Base-by-base conservation (phyloP, 345 rosid genomes). In the Eucalyptus melliodora region DNA sequence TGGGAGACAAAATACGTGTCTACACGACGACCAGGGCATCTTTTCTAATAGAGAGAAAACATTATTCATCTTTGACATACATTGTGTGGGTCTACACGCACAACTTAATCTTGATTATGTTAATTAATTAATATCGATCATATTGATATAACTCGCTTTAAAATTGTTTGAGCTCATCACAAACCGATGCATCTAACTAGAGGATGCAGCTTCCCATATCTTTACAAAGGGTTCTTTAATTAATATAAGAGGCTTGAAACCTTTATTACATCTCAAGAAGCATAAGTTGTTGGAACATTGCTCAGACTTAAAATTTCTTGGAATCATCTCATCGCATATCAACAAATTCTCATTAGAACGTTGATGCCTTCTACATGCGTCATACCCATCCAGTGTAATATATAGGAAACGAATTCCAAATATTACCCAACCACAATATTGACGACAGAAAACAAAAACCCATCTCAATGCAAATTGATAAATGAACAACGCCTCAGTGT, bases 251-350 rank as follows among this genome's bases (percentile, higher is more conserved):
- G 26, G 44, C 14, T 72, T 37, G 45, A 72, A 72, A 37, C 45
- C 26, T 11, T 31, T 9, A 72, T 34, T 6, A 72, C 12, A 23
- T 72, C 82, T 72, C 8, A 1, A 69, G 8, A 34, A 72, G 82
- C 4, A 72, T 9, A 34, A 72, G 44, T 72, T 37, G 44, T 72
- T 2, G 1, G 4, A 69, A 17, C 0, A 14, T 72, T 6, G 8
- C 27, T 37, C 2, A 2, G 3, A 72, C 27, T 19, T 19, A 72
- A 72, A 72, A 34, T 27, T 37, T 19, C 5, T 9, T 19, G 15
- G 8, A 72, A 24, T 1, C 2, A 2, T 11, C 82, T 37, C 26
- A 5, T 37, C 8, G 0, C 3, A 1, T 19, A 3, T 34, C 45
- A 37, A 37, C 2, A 37, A 5, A 34, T 72, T 37, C 45, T 37